phyloP scores from a whole-genome alignment of 1,284 basidiomycete genomes.

The Rhodotorula sp. region DNA sequence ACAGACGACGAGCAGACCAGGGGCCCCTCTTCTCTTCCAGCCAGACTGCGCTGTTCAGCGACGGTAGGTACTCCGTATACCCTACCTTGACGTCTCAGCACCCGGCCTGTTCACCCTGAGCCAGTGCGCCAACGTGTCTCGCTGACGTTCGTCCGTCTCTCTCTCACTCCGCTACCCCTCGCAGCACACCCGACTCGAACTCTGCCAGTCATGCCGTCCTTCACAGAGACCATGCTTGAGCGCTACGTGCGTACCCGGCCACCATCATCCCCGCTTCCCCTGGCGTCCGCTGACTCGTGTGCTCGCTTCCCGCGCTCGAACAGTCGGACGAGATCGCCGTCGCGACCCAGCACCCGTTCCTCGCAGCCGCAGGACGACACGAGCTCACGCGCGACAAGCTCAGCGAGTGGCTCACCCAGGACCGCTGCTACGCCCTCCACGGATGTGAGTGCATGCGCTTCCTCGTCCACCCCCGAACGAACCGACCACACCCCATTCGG shows the following conservation, averaged over 20 bases:
- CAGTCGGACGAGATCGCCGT: slow-evolving; percentile 15
- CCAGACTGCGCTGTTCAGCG: too few relatives aligned
- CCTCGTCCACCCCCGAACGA: too few relatives aligned
- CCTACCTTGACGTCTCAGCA: too few relatives aligned
- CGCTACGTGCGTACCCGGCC: slow-evolving; percentile 10
- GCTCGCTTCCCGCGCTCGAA: background rate
- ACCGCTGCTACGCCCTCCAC: slow-evolving; percentile 25
- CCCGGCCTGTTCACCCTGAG: too few relatives aligned
- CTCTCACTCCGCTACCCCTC: background rate
- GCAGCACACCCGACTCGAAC: background rate
- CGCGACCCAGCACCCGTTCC: slow-evolving; percentile 24
- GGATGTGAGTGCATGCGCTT: slow-evolving; percentile 1
- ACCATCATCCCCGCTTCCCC: too few relatives aligned
- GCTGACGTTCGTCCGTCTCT: background rate
- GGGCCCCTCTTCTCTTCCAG: too few relatives aligned
- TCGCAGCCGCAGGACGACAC: slow-evolving; percentile 10
- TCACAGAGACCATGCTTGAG: slow-evolving; percentile 5
- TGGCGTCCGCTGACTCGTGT: background rate
- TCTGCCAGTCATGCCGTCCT: background rate
- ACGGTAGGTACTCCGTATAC: too few relatives aligned
- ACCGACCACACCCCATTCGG: background rate
- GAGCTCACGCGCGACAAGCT: slow-evolving; percentile 11
- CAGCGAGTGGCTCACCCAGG: slow-evolving; percentile 24
- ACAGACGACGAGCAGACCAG: too few relatives aligned
- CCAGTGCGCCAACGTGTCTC: too few relatives aligned